These are phyloP conservation scores for Cardamine chenopodiifolia DNA, from an alignment of 345 rosid genomes.

Conservation along the genomic window DNA sequence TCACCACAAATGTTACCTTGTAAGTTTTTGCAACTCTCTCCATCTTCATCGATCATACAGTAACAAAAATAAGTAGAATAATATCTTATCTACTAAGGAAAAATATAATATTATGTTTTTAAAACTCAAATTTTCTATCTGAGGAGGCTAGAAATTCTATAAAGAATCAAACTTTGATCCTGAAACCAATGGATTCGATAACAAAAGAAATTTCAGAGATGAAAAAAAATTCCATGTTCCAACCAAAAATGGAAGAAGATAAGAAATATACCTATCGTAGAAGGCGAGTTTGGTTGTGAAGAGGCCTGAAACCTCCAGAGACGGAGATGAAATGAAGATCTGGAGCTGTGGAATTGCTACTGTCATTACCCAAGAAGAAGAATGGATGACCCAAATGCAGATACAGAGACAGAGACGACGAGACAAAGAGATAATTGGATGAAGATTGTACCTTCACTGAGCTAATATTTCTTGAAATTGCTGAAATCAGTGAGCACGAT, in stretches of 20 bases:
- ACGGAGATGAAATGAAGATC: conserved; percentile 67
- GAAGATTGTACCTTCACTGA: conserved; percentile 62
- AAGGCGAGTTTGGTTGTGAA: conserved; percentile 53
- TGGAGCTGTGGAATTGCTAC: conserved; percentile 36
- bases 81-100: background rate
- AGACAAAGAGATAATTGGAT: conserved; percentile 61
- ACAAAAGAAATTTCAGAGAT: background rate
- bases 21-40: conserved; percentile 57
- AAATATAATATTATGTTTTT: background rate
- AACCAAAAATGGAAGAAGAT: conserved; percentile 17
- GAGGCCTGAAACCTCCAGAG: conserved; percentile 58
- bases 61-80: background rate
- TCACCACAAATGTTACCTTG: conserved; percentile 61
- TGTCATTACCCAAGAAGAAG: conserved; percentile 33
- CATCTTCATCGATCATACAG: conserved; percentile 56
- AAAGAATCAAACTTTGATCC: conserved; percentile 12
- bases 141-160: background rate
- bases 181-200: conserved; percentile 7
- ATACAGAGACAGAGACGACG: conserved; percentile 56
- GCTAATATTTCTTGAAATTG: too few relatives aligned
- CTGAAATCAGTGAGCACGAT: too few relatives aligned
- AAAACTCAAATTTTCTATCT: background rate
- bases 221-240: background rate
- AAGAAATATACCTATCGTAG: conserved; percentile 60
- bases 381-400: conserved; percentile 63